phyloP scores from a whole-genome alignment of 257 asterid species.

The Verbena officinalis region DNA sequence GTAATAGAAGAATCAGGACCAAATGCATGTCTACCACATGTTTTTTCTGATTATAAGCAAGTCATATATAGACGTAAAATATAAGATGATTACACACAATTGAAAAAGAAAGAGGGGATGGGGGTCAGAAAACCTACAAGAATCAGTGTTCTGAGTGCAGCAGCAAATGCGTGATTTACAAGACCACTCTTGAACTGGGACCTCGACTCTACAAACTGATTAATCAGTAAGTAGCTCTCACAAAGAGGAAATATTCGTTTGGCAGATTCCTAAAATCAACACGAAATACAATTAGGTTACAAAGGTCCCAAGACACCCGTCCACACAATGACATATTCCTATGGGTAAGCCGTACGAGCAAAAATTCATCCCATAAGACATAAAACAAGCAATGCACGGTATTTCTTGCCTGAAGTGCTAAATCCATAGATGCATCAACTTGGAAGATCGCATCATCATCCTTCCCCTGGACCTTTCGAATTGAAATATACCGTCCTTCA shows the following conservation, averaged over 20 bases:
- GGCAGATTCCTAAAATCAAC: conserved; percentile 78
- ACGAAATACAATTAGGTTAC: conserved; percentile 10
- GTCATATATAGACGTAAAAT: conserved; percentile 8
- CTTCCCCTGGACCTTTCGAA: conserved; percentile 61
- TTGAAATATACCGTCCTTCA: conserved; percentile 86
- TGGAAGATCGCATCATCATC: conserved; percentile 59
- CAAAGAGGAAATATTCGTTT: conserved; percentile 86
- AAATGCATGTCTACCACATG: conserved; percentile 13
- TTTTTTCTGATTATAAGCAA: background rate
- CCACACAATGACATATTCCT: conserved; percentile 9
- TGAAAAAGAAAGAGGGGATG: conserved; percentile 9
- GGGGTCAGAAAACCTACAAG: conserved; percentile 61
- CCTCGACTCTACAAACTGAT: conserved; percentile 88
- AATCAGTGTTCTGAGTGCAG: conserved; percentile 88
- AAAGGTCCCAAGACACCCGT: background rate
- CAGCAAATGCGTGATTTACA: conserved; percentile 96
- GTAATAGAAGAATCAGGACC: conserved; percentile 6
- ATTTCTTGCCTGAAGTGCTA: conserved; percentile 78
- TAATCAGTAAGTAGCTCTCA: conserved; percentile 72
- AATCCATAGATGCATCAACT: conserved; percentile 94
- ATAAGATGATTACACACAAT: conserved; percentile 7
- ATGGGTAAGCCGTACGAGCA: background rate
- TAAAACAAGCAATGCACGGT: conserved; percentile 15
- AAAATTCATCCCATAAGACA: conserved; percentile 15
- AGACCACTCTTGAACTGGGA: conserved; percentile 92